phyloP scores from a whole-genome alignment of 495 filamentous ascomycete species.

The Astrocystis sublimbata region DNA sequence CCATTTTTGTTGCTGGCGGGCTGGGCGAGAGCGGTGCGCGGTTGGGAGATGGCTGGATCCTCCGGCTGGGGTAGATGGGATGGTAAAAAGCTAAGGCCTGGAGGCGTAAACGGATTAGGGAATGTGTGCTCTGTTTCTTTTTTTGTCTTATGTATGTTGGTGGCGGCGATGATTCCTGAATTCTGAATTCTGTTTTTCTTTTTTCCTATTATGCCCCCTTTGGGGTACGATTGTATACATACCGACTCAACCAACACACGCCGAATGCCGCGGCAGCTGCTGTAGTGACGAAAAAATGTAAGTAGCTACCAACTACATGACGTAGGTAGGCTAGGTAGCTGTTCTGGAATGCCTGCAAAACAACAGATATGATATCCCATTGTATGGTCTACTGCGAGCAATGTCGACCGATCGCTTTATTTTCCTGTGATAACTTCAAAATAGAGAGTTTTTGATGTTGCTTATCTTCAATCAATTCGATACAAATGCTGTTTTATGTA shows the following conservation, averaged over 20 bases:
- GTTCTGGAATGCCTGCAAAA: too few relatives aligned
- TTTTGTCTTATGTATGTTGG: neutral
- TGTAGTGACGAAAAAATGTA: too few relatives aligned
- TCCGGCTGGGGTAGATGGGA: conserved; percentile 43
- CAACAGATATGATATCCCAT: too few relatives aligned
- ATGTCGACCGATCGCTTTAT: too few relatives aligned
- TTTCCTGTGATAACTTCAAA: too few relatives aligned
- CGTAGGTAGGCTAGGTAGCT: too few relatives aligned
- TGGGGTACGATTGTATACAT: neutral
- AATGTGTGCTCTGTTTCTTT: neutral
- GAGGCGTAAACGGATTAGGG: neutral
- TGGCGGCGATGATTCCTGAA: too few relatives aligned
- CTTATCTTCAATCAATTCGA: too few relatives aligned
- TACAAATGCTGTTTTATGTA: conserved; percentile 15
- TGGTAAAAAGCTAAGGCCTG: neutral
- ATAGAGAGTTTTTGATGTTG: too few relatives aligned
- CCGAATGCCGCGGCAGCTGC: too few relatives aligned
- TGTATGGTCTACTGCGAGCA: too few relatives aligned
- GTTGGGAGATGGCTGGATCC: conserved; percentile 57
- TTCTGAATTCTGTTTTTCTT: neutral
- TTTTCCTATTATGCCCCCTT: neutral
- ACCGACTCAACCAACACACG: neutral
- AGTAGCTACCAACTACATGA: too few relatives aligned
- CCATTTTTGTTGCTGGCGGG: conserved; percentile 56
- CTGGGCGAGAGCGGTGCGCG: conserved; percentile 43